Evolutionary conservation across 345 rosid species (phyloP), one percentile per base, ranked within the genome.

Genomic region (Chamaenerion angustifolium): DNA sequence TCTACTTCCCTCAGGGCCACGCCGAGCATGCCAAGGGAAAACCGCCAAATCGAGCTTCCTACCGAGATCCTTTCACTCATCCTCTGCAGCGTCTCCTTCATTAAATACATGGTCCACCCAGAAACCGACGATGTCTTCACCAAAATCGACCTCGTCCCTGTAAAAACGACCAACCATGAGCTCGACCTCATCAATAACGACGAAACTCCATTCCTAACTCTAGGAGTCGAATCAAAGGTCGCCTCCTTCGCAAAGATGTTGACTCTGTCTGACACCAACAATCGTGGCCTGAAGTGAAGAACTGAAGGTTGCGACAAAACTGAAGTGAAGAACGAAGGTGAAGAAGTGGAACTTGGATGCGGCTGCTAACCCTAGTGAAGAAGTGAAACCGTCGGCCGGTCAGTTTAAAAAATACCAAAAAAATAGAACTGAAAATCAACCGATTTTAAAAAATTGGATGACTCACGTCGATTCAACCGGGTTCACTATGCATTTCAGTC

Each of bases 181-280:
- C 63, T 61, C 19, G 59, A 56, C 13, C 70, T 68, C 42, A 72
- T 62, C 11, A 72, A 74, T 52, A 71, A 48, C 42, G 72, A 57
- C 67, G 16, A 64, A 57, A 15, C 70, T 64, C 11, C 69, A 52
- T 13, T 63, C 56, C 42, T 71, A 67, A 10, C 51, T 16, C 46
- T 78, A 78, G 49, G 62, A 25, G 19, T 46, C 56, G 3, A 94
- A 81, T 58, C 86, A 83, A 67, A 73, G 67, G 72, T 85, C 16
- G 77, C 88, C 21, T 90, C 94, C 1, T 90, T 90, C 64, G 96
- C 98, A 1, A 92, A 92, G 83, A 84, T 95, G 16, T 56, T 92
- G 58, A 92, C 96, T 42, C 94, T 87, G 19, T 92, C 98, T 10
- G 98, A 92, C 64, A 96, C 98, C 52, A 92, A 92, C 48, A 92